These are phyloP conservation scores for Leccinum broughii DNA, from an alignment of 768 basidiomycete genomes.

Conservation along the genomic window DNA sequence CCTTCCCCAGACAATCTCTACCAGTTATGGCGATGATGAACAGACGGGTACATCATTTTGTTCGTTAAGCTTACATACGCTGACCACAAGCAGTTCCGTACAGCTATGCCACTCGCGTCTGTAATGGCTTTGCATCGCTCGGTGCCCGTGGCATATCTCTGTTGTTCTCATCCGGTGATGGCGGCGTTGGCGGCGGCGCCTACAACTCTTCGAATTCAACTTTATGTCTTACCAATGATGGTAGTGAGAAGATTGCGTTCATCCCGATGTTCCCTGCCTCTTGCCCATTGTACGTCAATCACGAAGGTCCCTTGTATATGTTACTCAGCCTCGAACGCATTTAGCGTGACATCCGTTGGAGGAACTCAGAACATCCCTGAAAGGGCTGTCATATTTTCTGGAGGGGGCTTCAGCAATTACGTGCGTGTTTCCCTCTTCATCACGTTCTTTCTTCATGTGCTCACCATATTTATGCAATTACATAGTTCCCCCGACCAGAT, in stretches of 20 bases:
- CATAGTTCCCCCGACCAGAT: constrained; percentile 51
- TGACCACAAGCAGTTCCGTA: constrained; percentile 45
- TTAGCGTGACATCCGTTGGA: constrained; percentile 71
- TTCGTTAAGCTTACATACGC: not conserved
- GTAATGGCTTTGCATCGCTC: constrained; percentile 60
- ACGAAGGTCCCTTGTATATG: not conserved
- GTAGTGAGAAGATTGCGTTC: constrained; percentile 54
- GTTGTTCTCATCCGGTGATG: constrained; percentile 65
- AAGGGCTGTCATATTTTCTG: constrained; percentile 58
- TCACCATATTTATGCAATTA: not conserved
- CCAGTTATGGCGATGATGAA: constrained; percentile 73
- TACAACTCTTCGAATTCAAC: constrained; percentile 44
- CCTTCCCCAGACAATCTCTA: constrained; percentile 64
- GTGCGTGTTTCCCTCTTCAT: constrained; percentile 35
- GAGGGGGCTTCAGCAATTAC: constrained; percentile 73
- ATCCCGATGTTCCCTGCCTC: constrained; percentile 60
- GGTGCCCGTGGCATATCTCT: constrained; percentile 68
- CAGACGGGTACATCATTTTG: constrained; percentile 51
- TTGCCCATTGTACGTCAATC: constrained; percentile 51
- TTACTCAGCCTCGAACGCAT: not conserved
- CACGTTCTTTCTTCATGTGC: constrained; percentile 2
- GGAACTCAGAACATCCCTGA: constrained; percentile 64
- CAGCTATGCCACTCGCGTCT: constrained; percentile 56
- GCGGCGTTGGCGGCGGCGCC: constrained; percentile 67
- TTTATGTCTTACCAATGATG: constrained; percentile 59